Conservation (phyloP, 2,329 filamentous ascomycete genomes). For the Diaporthe sp. region DNA sequence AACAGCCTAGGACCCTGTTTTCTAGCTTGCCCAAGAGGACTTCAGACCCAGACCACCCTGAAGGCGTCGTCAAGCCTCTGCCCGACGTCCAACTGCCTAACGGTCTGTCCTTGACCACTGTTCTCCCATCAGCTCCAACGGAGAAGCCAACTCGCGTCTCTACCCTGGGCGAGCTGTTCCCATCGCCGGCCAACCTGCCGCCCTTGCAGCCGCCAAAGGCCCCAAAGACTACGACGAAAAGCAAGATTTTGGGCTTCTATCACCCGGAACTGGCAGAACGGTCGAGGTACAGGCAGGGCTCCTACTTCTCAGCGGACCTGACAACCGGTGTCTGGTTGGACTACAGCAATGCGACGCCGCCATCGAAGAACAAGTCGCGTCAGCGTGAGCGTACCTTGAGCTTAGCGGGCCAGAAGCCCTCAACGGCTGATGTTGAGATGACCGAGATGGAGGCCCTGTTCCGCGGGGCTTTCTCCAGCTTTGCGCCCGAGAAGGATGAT, state of each 20-base stretch:
- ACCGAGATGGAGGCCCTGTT: constrained; percentile 81
- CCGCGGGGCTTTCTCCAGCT: constrained; percentile 81
- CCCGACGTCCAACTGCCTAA: constrained; percentile 77
- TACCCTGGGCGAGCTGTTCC: constrained; percentile 80
- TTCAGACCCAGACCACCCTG: constrained; percentile 41
- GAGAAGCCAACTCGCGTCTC: constrained; percentile 64
- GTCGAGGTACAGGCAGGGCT: constrained; percentile 62
- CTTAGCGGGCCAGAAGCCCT: constrained; percentile 68
- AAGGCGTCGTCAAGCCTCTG: constrained; percentile 54
- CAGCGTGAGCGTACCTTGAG: constrained; percentile 80
- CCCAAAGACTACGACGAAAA: constrained; percentile 76
- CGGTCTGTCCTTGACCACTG: constrained; percentile 76
- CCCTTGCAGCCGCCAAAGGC: constrained; percentile 78
- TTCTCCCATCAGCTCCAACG: constrained; percentile 59
- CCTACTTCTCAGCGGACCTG: constrained; percentile 75
- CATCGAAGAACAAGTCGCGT: constrained; percentile 66
- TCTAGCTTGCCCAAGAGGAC: constrained; percentile 78
- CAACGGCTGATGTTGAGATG: constrained; percentile 65
- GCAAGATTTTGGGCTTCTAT: constrained; percentile 51
- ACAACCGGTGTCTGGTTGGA: constrained; percentile 77
- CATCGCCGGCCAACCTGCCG: constrained; percentile 72
- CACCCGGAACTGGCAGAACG: constrained; percentile 58
- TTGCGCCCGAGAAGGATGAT: constrained; percentile 81
- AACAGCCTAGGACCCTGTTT: constrained; percentile 81
- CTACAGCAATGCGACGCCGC: constrained; percentile 71